Conservation (phyloP, 305 asterid species). For the Petunia hybrid region DNA sequence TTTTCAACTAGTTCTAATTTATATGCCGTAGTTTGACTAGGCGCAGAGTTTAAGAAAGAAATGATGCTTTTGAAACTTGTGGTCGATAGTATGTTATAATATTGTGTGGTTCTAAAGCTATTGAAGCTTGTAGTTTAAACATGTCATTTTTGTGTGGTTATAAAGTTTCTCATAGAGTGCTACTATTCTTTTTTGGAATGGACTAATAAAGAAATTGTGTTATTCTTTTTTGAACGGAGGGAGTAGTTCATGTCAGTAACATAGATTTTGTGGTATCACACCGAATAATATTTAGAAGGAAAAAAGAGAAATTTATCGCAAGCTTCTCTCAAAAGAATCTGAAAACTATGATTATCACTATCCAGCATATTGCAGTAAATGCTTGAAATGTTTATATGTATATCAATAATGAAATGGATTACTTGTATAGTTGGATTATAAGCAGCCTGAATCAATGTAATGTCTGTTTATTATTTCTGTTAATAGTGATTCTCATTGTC, state of each 20-base stretch:
- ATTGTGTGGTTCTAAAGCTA: no score
- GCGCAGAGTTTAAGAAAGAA: no score
- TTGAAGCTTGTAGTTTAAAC: no score
- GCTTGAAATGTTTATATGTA: not conserved
- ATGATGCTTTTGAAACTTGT: no score
- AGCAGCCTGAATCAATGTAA: not conserved
- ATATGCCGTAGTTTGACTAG: no score
- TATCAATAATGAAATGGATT: not conserved
- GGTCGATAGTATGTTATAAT: no score
- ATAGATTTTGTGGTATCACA: not conserved
- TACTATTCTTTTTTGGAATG: no score
- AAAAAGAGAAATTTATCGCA: not conserved
- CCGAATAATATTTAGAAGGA: not conserved
- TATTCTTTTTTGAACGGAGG: no score
- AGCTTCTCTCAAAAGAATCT: not conserved
- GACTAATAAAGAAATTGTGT: no score
- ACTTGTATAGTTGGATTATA: not conserved
- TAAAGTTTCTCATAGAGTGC: no score
- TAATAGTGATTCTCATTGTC: not conserved
- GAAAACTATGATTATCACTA: not conserved
- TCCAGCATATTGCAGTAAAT: not conserved
- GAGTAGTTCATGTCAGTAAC: not conserved
- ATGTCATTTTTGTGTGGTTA: no score
- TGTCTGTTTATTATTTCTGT: not conserved
- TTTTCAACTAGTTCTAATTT: no score